These are phyloP conservation scores for Monosporozyma servazzii DNA, from an alignment of 805 yeast species.

Conservation along the genomic window DNA sequence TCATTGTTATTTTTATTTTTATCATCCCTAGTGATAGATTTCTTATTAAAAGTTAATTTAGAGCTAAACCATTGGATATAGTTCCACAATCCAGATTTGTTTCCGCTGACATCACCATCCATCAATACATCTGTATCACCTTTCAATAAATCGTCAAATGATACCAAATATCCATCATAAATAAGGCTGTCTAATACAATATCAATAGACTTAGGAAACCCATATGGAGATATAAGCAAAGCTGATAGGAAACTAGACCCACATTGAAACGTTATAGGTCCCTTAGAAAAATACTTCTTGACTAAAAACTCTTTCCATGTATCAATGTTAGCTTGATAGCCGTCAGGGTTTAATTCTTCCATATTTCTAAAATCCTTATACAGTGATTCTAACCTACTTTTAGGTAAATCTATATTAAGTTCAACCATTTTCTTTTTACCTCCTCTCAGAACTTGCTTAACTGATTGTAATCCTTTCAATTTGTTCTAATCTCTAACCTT, in stretches of 20 bases:
- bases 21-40: constrained; percentile 11
- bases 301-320: constrained; percentile 31
- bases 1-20: constrained; percentile 2
- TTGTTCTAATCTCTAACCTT: neutral
- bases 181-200: constrained; percentile 29
- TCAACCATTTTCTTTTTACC: neutral
- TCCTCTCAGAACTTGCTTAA: neutral
- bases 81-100: neutral
- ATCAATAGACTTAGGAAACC: constrained; percentile 31
- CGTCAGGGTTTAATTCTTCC: constrained; percentile 33
- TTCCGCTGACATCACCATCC: neutral
- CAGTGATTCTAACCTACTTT: constrained; percentile 32
- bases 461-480: neutral
- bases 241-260: constrained; percentile 21
- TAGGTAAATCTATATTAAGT: constrained; percentile 13
- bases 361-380: constrained; percentile 33
- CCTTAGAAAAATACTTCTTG: constrained; percentile 6
- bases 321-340: constrained; percentile 32
- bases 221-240: constrained; percentile 23
- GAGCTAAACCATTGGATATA: constrained; percentile 13
- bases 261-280: constrained; percentile 20
- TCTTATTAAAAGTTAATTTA: constrained; percentile 1
- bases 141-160: constrained; percentile 19
- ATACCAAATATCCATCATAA: constrained; percentile 22
- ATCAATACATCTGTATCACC: constrained; percentile 3